A percentile compares a stretch with the other conserved stretches of the same genome.
These are phyloP conservation scores for Oryza rufipogon DNA, from an alignment of 176 grass and related monocot genomes.

Conservation along the genomic window DNA sequence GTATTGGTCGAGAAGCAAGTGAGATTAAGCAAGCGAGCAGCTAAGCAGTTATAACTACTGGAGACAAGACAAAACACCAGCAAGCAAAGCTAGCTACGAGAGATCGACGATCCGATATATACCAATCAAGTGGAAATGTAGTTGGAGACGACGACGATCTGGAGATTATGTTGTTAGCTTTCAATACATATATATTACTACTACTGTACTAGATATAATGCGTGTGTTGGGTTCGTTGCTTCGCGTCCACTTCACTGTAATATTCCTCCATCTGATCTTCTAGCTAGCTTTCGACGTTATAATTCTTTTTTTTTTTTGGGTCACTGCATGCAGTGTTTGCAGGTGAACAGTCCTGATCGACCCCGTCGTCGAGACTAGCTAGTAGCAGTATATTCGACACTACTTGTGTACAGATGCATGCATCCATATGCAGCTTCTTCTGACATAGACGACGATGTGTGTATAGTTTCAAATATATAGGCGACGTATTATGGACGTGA, in stretches of 20 bases:
- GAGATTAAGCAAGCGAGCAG: not conserved
- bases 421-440: too few relatives aligned
- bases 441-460: not conserved
- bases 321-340: not conserved
- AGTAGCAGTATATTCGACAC: not conserved
- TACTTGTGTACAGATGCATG: not conserved
- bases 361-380: not conserved
- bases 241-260: conserved; percentile 92
- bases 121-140: not conserved
- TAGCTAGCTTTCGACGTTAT: not conserved
- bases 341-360: not conserved
- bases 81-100: not conserved
- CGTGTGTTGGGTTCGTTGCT: conserved; percentile 74
- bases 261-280: conserved; percentile 50
- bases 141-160: not conserved
- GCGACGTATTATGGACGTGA: not conserved
- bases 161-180: not conserved
- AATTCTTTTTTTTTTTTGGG: not conserved
- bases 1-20: not conserved
- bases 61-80: not conserved
- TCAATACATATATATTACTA: not conserved
- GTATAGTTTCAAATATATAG: not conserved
- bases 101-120: too few relatives aligned
- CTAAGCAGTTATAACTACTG: not conserved
- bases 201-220: not conserved